phyloP scores from a whole-genome alignment of 2,329 filamentous ascomycete genomes.

The Trichoderma endophyticum region DNA sequence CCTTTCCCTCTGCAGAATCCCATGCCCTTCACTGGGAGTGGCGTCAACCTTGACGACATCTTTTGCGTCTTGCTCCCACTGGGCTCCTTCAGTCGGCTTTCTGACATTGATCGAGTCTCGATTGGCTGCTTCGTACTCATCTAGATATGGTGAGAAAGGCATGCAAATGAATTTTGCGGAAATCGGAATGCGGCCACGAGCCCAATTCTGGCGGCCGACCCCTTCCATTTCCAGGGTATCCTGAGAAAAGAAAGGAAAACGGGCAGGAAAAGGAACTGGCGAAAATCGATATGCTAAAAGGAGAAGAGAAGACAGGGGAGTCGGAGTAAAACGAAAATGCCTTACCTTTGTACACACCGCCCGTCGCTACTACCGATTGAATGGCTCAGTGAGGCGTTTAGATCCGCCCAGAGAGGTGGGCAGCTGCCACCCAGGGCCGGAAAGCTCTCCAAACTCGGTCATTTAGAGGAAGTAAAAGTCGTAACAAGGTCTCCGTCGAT shows the following conservation, averaged over 20 bases:
- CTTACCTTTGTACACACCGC: neutral
- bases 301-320: too few relatives aligned
- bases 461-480: neutral
- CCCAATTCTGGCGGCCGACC: too few relatives aligned
- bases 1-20: too few relatives aligned
- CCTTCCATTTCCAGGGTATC: too few relatives aligned
- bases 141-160: neutral
- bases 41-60: conserved; percentile 28
- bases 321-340: too few relatives aligned
- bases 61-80: conserved; percentile 35
- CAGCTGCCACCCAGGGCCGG: conserved; percentile 4
- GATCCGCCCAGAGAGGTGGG: too few relatives aligned
- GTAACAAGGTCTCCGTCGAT: neutral
- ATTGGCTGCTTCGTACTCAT: conserved; percentile 26
- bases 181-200: too few relatives aligned
- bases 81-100: conserved; percentile 28
- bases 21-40: too few relatives aligned
- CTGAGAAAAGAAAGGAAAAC: too few relatives aligned
- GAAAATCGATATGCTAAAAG: too few relatives aligned
- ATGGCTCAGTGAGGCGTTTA: neutral
- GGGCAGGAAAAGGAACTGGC: too few relatives aligned
- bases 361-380: neutral
- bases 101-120: conserved; percentile 22
- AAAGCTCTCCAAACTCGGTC: neutral
- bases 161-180: too few relatives aligned